Conservation (phyloP, 202 grass and related monocot genomes). For the Sporobolus alterniflorus region DNA sequence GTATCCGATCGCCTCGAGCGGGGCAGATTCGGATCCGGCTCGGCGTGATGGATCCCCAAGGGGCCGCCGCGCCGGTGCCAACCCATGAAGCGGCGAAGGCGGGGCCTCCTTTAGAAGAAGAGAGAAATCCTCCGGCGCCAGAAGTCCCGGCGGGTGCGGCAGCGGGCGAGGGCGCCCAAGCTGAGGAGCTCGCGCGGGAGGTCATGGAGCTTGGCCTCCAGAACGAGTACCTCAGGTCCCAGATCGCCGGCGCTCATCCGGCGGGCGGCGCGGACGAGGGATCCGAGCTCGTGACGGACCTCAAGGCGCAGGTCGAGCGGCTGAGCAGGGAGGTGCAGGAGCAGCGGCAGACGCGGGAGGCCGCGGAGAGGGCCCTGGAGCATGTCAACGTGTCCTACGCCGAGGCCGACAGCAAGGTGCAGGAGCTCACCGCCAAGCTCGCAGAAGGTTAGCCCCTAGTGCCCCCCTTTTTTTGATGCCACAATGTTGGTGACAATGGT, state of each 20-base stretch:
- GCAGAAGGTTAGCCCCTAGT: constrained; percentile 63
- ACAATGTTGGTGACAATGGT: neutral
- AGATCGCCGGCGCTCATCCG: constrained; percentile 34
- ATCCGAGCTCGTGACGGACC: constrained; percentile 48
- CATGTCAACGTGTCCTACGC: constrained; percentile 77
- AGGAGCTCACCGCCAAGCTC: constrained; percentile 79
- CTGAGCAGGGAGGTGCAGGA: constrained; percentile 66
- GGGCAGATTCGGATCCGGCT: constrained; percentile 49
- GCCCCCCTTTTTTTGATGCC: neutral
- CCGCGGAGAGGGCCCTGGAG: constrained; percentile 74
- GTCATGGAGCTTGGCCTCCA: constrained; percentile 65
- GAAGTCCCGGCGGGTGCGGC: neutral
- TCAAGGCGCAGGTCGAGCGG: constrained; percentile 69
- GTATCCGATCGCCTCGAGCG: constrained; percentile 1
- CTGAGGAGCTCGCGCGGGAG: constrained; percentile 50
- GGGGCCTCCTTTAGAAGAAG: constrained; percentile 5
- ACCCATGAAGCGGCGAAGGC: constrained; percentile 7
- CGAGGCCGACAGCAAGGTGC: constrained; percentile 85
- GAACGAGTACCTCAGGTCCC: constrained; percentile 69
- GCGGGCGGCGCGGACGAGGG: constrained; percentile 4
- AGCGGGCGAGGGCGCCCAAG: neutral
- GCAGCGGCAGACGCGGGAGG: constrained; percentile 81
- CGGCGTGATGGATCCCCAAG: constrained; percentile 61
- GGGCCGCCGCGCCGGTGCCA: constrained; percentile 26
- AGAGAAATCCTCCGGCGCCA: neutral